A percentile compares a stretch with the other conserved stretches of the same genome.
Conservation (phyloP, 140 eudicot species). For the Ambrosia hybrid region DNA sequence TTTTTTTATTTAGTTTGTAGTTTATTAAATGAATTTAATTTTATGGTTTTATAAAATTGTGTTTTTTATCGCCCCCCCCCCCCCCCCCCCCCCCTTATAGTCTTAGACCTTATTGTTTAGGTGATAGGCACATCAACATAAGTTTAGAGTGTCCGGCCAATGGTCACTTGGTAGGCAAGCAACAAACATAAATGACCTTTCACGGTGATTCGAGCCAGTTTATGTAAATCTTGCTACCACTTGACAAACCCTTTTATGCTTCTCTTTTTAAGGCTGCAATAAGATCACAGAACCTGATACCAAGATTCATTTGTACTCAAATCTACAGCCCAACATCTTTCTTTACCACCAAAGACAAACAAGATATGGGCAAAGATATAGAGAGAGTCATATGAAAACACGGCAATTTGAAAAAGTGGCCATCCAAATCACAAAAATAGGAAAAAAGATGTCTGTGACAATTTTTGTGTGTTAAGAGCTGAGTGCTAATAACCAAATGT, state of each 20-base stretch:
- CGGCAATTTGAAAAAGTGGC: no score
- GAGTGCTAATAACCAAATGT: no score
- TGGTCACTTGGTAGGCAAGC: not conserved
- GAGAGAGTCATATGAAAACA: no score
- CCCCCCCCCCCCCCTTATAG: no score
- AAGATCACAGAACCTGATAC: conserved; percentile 29
- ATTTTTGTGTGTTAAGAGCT: no score
- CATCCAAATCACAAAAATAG: no score
- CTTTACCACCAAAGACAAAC: not conserved
- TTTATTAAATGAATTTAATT: no score
- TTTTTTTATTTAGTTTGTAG: no score
- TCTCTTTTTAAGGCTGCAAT: not conserved
- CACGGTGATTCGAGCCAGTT: conserved; percentile 34
- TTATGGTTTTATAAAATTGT: no score
- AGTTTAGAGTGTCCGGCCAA: not conserved
- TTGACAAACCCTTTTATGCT: conserved; percentile 15
- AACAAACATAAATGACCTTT: conserved; percentile 35
- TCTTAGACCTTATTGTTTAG: no score
- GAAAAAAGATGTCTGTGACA: no score
- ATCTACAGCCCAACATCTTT: conserved; percentile 13
- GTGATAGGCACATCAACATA: not conserved
- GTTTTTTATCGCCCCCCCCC: no score
- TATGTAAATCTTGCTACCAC: conserved; percentile 24
- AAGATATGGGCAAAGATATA: not conserved
- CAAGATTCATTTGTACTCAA: conserved; percentile 28